A percentile compares a stretch with the other conserved stretches of the same genome.
These are phyloP conservation scores for Zarea fungicola DNA, from an alignment of 2,329 filamentous ascomycete species.

Conservation along the genomic window DNA sequence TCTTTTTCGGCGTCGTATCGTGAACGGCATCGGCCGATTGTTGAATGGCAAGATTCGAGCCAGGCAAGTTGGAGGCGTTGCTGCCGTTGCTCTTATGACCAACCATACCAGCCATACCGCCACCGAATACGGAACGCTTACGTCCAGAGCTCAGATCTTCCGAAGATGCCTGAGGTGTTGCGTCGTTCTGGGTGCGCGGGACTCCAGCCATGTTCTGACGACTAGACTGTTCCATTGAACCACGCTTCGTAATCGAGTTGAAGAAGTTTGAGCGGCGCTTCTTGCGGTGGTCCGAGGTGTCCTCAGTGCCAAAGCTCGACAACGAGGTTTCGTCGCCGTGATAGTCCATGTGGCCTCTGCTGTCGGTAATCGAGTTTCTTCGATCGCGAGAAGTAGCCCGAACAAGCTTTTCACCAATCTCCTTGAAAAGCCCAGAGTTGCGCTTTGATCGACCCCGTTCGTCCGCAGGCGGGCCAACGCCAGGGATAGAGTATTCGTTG, in stretches of 20 bases:
- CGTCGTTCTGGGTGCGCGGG: constrained; percentile 5
- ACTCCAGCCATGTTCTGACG: background rate
- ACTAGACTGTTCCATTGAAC: constrained; percentile 19
- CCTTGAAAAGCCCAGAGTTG: constrained; percentile 46
- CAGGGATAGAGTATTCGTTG: constrained; percentile 33
- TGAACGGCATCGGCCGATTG: background rate
- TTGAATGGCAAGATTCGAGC: background rate
- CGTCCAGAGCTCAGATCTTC: constrained; percentile 26
- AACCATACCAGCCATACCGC: constrained; percentile 5
- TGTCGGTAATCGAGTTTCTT: constrained; percentile 23
- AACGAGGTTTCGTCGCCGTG: constrained; percentile 37
- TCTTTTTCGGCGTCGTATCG: constrained; percentile 28
- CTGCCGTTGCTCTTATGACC: background rate
- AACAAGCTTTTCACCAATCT: constrained; percentile 41
- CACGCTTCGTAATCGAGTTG: constrained; percentile 22
- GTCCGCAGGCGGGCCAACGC: constrained; percentile 30
- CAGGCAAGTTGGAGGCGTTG: background rate
- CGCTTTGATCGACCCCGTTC: constrained; percentile 32
- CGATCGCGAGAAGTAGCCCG: constrained; percentile 29
- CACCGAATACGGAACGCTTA: constrained; percentile 35
- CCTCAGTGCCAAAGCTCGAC: constrained; percentile 35
- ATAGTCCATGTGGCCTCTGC: constrained; percentile 14
- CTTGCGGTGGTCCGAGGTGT: constrained; percentile 30
- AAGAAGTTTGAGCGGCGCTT: constrained; percentile 38
- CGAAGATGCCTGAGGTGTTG: constrained; percentile 10